Conservation (phyloP, 257 asterid genomes). For the Agastache rugosa region DNA sequence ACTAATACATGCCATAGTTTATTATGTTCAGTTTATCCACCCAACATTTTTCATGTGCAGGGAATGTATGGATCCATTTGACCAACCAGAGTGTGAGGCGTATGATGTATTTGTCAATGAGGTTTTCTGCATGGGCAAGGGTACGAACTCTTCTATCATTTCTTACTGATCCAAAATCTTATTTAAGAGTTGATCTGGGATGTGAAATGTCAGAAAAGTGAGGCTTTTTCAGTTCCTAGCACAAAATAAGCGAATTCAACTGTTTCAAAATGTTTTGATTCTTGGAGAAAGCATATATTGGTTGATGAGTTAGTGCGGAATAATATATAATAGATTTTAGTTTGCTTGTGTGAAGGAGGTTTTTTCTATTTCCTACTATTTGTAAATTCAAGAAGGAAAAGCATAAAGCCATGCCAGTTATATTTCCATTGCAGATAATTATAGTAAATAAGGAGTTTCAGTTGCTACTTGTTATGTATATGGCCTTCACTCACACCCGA, state of each 20-base stretch:
- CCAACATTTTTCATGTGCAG: constrained; percentile 45
- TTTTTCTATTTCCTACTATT: not conserved
- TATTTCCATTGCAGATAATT: not conserved
- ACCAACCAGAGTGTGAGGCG: constrained; percentile 93
- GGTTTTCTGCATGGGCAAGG: constrained; percentile 78
- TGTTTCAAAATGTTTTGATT: too few species aligned
- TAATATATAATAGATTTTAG: too few species aligned
- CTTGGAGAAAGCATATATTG: not conserved
- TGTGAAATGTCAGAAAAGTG: not conserved
- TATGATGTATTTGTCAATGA: constrained; percentile 80
- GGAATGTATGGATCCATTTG: constrained; percentile 91
- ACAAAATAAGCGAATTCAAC: not conserved
- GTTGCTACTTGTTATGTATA: not conserved
- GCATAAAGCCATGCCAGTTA: not conserved
- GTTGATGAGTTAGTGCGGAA: not conserved
- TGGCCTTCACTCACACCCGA: not conserved
- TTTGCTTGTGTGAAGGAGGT: not conserved
- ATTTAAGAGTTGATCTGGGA: not conserved
- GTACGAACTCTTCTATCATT: constrained; percentile 42
- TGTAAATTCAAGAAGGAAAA: constrained; percentile 8
- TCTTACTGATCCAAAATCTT: not conserved
- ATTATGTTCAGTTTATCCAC: constrained; percentile 3
- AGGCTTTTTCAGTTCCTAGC: too few species aligned
- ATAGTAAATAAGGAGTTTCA: not conserved
- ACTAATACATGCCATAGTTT: not conserved